Conservation (phyloP, 208 protist species). For the Acanthamoeba castellanii region DNA sequence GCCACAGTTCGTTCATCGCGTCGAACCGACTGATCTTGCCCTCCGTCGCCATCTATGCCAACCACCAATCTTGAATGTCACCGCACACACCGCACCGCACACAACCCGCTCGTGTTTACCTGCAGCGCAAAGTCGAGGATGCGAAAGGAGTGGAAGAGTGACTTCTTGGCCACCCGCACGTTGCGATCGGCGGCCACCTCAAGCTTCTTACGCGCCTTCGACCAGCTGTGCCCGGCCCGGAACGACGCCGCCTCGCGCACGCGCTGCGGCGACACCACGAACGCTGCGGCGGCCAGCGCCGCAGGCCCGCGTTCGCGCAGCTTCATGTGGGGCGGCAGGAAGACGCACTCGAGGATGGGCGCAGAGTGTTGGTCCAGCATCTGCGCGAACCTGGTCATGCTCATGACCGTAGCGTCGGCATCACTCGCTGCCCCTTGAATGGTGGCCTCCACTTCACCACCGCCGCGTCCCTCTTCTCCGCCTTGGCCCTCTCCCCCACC, state of each 20-base stretch:
- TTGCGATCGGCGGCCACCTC: slow-evolving; percentile 8
- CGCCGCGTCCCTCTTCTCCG: not conserved
- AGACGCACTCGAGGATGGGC: slow-evolving; percentile 53
- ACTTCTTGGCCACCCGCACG: slow-evolving; percentile 53
- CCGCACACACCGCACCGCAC: too few relatives aligned
- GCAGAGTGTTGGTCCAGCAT: not conserved
- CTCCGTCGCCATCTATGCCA: not conserved
- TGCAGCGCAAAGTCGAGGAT: slow-evolving; percentile 52
- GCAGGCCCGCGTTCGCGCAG: not conserved
- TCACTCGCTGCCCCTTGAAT: slow-evolving; percentile 3
- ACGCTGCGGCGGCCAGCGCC: not conserved
- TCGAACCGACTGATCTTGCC: slow-evolving; percentile 39
- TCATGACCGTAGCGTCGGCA: slow-evolving; percentile 52
- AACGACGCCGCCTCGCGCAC: not conserved
- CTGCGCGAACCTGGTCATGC: not conserved
- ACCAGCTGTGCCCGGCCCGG: slow-evolving; percentile 26
- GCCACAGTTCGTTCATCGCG: not conserved
- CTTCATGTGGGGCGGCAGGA: slow-evolving; percentile 62
- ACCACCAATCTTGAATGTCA: not conserved
- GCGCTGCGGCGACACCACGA: not conserved
- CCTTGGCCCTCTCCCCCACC: not conserved
- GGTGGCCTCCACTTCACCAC: slow-evolving; percentile 19
- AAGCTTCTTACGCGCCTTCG: slow-evolving; percentile 53
- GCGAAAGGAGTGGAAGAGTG: slow-evolving; percentile 66
- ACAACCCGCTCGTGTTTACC: not conserved